Evolutionary conservation across 2,329 filamentous ascomycete species (phyloP), one percentile per base, ranked within the genome.

Genomic region (Cladosporium sp.): DNA sequence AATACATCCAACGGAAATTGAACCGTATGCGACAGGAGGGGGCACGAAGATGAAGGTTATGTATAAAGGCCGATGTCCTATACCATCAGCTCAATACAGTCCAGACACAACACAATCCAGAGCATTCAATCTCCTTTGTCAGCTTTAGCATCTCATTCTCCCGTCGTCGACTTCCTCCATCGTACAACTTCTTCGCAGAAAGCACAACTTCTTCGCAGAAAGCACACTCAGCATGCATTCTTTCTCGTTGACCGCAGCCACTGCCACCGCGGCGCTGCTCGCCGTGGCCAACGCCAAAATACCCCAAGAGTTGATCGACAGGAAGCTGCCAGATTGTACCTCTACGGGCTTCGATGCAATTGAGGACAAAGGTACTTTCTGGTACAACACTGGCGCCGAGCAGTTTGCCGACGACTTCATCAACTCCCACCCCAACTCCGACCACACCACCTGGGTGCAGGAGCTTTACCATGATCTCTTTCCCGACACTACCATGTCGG

Each of bases 391-490:
- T 11, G 41, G 16, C 2, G 31, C 48, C 9, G 48, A 51, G n/a
- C 31, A 43, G 22, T 51, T 43, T n/a, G 48, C 48, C 40, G 14
- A 51, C 19, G 48, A 51, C 32, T 51, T 43, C 31, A 51, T 51
- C 40, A 43, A 51, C 32, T 35, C 48, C 32, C 28, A 35, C 4
- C 35, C 40, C 13, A 40, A 51, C 16, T 37, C 40, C 13, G 48
- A 51, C 16, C 41, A 51, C 40, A 35, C 48, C 10, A 22, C 19
- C 11, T 51, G 48, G 48, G 48, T 40, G 2, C 40, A 43, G 32
- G 35, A 38, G 8, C 32, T 51, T 9, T 37, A 22, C 16, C 31
- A 28, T 13, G 48, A 51, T 3, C 40, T 51, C 10, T 13, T 51
- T 6, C 13, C 13, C 32, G 19, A 43, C 7, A 31, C 34, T 16